A percentile compares a stretch with the other conserved stretches of the same genome.
Conservation (phyloP, 768 basidiomycete species). For the Hortiboletus flavorubellus region DNA sequence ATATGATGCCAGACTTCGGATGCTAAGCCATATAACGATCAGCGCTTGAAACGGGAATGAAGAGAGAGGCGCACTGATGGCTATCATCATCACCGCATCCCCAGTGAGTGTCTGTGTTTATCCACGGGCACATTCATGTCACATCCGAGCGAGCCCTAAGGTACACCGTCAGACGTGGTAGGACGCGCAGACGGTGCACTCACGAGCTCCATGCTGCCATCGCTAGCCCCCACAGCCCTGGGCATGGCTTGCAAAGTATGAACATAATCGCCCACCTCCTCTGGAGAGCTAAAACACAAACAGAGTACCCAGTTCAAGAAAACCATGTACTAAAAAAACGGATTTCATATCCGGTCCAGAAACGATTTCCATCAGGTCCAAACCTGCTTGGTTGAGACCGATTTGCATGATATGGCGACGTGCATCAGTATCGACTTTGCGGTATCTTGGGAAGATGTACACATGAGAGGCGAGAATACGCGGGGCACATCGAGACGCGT, state of each 20-base stretch:
- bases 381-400: conserved; percentile 89
- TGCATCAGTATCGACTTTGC: conserved; percentile 73
- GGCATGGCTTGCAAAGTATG: conserved; percentile 76
- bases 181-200: conserved; percentile 6
- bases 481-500: neutral
- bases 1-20: conserved; percentile 83
- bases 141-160: conserved; percentile 87
- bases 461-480: neutral
- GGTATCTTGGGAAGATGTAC: conserved; percentile 67
- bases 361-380: conserved; percentile 92
- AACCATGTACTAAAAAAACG: neutral
- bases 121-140: conserved; percentile 96
- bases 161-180: neutral
- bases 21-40: conserved; percentile 41
- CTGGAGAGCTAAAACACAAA: conserved; percentile 53
- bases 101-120: conserved; percentile 52
- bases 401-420: conserved; percentile 55
- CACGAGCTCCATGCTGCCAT: conserved; percentile 97
- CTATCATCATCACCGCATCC: conserved; percentile 64
- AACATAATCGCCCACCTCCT: conserved; percentile 89
- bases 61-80: conserved; percentile 62
- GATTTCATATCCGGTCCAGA: conserved; percentile 87
- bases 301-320: neutral
- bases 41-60: neutral
- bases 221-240: conserved; percentile 81